phyloP scores from a whole-genome alignment of 208 protist species.

The Naegleria lovaniensis region DNA sequence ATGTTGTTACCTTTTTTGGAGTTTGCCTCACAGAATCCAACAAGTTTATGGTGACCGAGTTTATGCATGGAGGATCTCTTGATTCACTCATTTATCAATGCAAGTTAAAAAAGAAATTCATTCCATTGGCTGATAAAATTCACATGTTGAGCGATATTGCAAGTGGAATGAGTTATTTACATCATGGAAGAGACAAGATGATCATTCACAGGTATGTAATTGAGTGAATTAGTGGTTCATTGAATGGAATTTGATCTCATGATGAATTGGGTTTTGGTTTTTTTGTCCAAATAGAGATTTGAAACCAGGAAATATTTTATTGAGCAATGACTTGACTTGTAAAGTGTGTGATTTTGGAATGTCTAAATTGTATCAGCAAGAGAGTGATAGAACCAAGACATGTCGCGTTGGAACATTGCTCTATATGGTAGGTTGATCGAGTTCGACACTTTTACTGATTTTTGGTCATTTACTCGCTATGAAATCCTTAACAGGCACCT shows the following conservation, averaged over 20 bases:
- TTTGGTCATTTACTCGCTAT: neutral
- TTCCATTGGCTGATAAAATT: neutral
- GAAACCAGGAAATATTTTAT: neutral
- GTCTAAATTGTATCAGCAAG: neutral
- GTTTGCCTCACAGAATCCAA: neutral
- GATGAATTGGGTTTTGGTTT: too few relatives aligned
- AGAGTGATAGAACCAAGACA: neutral
- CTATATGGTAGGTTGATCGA: neutral
- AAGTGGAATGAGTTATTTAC: conserved; percentile 7
- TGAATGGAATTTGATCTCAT: too few relatives aligned
- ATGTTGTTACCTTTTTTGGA: neutral
- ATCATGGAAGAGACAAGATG: neutral
- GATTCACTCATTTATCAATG: neutral
- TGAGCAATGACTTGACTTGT: neutral
- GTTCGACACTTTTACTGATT: too few relatives aligned
- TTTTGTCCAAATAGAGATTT: conserved; percentile 5
- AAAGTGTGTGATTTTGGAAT: neutral
- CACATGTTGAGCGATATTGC: neutral
- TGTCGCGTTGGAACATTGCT: too few relatives aligned
- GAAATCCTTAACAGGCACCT: neutral
- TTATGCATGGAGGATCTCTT: neutral
- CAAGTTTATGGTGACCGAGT: neutral
- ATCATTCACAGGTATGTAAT: neutral
- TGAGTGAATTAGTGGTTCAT: neutral
- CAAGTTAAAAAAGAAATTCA: neutral